Percentiles rank a stretch among this genome's conserved stretches.
phyloP scores from a whole-genome alignment of 352 stramenopile genomes.

The Pythium dissimile region DNA sequence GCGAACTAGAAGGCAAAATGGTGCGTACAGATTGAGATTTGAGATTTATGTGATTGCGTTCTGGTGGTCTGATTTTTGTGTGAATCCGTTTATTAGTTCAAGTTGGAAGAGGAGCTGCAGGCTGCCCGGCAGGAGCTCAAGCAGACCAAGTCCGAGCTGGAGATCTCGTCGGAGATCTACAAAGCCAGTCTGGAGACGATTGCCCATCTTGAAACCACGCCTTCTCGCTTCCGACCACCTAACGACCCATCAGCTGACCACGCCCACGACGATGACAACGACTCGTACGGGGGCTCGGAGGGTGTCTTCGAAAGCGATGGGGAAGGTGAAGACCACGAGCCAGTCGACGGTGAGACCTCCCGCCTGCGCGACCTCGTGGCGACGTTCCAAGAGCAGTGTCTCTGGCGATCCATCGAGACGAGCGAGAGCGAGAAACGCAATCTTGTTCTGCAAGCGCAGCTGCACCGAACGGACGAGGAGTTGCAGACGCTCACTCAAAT shows the following conservation, averaged over 20 bases:
- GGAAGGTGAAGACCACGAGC: slow-evolving; percentile 4
- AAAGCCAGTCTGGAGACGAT: slow-evolving; percentile 68
- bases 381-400: slow-evolving; percentile 71
- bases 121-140: slow-evolving; percentile 36
- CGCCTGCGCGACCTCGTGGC: slow-evolving; percentile 48
- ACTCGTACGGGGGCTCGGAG: slow-evolving; percentile 1
- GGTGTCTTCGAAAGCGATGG: slow-evolving; percentile 1
- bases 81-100: slow-evolving; percentile 18
- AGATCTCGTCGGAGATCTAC: slow-evolving; percentile 56
- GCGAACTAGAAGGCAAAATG: slow-evolving; percentile 37
- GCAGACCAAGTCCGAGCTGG: slow-evolving; percentile 30
- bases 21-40: slow-evolving; percentile 13
- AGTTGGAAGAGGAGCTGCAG: slow-evolving; percentile 33
- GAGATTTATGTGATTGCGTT: neutral
- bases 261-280: neutral
- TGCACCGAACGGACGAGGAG: slow-evolving; percentile 8
- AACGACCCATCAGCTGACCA: neutral
- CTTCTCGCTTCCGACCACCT: neutral
- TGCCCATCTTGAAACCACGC: slow-evolving; percentile 33
- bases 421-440: slow-evolving; percentile 51
- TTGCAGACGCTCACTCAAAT: slow-evolving; percentile 16
- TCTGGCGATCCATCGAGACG: slow-evolving; percentile 71
- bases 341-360: slow-evolving; percentile 20
- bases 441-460: slow-evolving; percentile 20
- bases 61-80: neutral